Percentiles rank a stretch among this genome's conserved stretches.
phyloP scores from a whole-genome alignment of 176 grass and related monocot species.

The Raddia distichophylla region DNA sequence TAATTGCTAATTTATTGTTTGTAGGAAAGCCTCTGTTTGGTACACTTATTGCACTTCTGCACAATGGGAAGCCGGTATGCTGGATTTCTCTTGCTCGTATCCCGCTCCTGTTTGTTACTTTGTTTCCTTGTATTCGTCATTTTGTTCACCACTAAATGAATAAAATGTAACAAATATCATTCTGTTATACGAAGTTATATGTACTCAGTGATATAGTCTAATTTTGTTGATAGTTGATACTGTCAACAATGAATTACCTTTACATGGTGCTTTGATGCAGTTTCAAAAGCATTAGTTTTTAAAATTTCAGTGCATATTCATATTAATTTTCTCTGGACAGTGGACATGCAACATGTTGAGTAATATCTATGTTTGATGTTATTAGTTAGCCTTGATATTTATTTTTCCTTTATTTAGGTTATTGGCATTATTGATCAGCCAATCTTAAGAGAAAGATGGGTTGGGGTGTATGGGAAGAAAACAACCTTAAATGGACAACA shows the following conservation, averaged over 20 bases:
- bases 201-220: background rate
- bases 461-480: conserved; percentile 71
- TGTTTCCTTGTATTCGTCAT: conserved; percentile 6
- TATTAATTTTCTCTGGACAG: background rate
- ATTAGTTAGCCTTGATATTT: conserved; percentile 13
- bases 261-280: background rate
- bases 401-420: conserved; percentile 52
- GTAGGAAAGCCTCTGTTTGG: conserved; percentile 92
- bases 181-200: background rate
- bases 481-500: conserved; percentile 83
- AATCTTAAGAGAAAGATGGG: conserved; percentile 85
- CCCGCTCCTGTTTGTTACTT: conserved; percentile 1
- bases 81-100: conserved; percentile 27
- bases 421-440: conserved; percentile 87
- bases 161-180: background rate
- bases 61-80: conserved; percentile 82
- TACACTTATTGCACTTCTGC: conserved; percentile 78
- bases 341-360: background rate
- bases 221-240: conserved; percentile 25
- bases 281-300: background rate
- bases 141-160: background rate
- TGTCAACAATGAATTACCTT: background rate
- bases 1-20: conserved; percentile 35
- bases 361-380: background rate
- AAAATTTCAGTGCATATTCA: background rate